A percentile compares a stretch with the other conserved stretches of the same genome.
phyloP scores from a whole-genome alignment of 2,329 filamentous ascomycete species.

The Alternaria angustiovoidea region DNA sequence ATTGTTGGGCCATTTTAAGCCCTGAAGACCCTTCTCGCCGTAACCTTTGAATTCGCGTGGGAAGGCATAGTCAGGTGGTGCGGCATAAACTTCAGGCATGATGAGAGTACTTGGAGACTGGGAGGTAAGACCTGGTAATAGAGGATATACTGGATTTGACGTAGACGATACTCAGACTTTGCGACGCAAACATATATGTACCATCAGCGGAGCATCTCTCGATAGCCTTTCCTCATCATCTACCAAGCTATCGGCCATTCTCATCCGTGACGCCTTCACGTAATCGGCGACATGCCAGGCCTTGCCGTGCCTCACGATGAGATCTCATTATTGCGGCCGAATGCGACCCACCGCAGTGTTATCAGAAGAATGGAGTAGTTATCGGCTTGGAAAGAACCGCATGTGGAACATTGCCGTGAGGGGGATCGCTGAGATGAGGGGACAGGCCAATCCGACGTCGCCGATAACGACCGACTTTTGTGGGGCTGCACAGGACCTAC shows the following conservation, averaged over 20 bases:
- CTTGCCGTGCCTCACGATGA: conserved; percentile 7
- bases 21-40: conserved; percentile 50
- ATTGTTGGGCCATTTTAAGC: conserved; percentile 46
- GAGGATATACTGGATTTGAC: background rate
- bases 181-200: conserved; percentile 1
- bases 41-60: conserved; percentile 55
- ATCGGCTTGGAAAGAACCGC: conserved; percentile 15
- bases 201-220: background rate
- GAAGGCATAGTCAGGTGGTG: conserved; percentile 38
- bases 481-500: conserved; percentile 7
- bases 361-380: conserved; percentile 1
- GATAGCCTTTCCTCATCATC: background rate
- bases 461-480: conserved; percentile 15
- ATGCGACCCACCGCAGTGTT: background rate
- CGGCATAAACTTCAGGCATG: conserved; percentile 39
- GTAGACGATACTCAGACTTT: background rate
- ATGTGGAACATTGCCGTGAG: conserved; percentile 5
- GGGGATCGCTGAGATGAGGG: background rate
- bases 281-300: background rate
- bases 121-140: background rate
- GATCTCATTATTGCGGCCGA: background rate
- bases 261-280: conserved; percentile 6
- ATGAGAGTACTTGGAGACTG: background rate
- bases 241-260: background rate
- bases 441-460: conserved; percentile 10